Base-by-base conservation (phyloP, 768 basidiomycete genomes). In the Cystofilobasidium ferigula region DNA sequence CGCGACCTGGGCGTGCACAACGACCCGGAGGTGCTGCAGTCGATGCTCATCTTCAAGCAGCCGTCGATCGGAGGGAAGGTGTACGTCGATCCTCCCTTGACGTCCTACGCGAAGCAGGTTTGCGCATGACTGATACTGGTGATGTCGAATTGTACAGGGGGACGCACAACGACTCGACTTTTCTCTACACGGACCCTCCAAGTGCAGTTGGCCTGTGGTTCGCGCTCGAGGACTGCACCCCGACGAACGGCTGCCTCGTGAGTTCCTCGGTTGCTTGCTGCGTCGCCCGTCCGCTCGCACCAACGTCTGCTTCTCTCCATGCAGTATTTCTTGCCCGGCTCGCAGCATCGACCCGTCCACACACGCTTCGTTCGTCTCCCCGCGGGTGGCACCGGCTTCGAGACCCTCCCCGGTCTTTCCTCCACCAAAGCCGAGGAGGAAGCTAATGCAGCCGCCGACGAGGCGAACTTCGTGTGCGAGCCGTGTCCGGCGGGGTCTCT, bases 201-300 rank as follows among this genome's bases (percentile, higher is more conserved):
- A 85, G 84, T 12, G 95, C 95, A 0, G 82, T 98, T 26, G 95
- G 95, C 2, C 89, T 93, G 74, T 99, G 95, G 95, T 88, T 98
- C 65, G 89, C 94, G 0, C 78, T 99, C 42, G 94, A 98, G 74
- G 81, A 83, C 66, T 95, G 92, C 75, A 92, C 91, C 7, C 66
- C 72, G 26, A 38, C 67, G 13, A 77, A 77, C 59, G 76, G 76
- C 14, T 76, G 75, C 68, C 61, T 77, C 20, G 74, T 74, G 38
- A 54, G 72, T 71, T n/a, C 18, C 40, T 32, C 47, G 8, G 32
- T 34, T 5, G n/a, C n/a, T n/a, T n/a, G n/a, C n/a, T n/a, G n/a
- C n/a, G n/a, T n/a, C n/a, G n/a, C n/a, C n/a, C n/a, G n/a, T n/a
- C n/a, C n/a, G n/a, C n/a, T n/a, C n/a, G n/a, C n/a, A n/a, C n/a